Evolutionary conservation across 257 asterid genomes (phyloP).

Genomic region (Scutellaria galericulata): DNA sequence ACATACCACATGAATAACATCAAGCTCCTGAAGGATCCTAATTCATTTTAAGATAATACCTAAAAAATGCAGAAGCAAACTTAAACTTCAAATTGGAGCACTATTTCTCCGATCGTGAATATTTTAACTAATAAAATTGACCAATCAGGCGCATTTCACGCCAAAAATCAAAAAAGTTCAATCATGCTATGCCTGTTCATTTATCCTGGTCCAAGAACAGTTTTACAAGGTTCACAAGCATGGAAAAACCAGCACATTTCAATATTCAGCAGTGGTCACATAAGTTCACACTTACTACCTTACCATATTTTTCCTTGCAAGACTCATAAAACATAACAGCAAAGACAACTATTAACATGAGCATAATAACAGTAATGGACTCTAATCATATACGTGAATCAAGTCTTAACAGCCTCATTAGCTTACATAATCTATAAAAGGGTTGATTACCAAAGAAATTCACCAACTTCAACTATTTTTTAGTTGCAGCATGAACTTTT

Average conservation of each 20-base stretch:
- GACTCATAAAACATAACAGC: neutral
- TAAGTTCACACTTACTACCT: neutral
- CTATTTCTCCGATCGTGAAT: neutral
- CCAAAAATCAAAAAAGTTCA: neutral
- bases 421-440: constrained; percentile 8
- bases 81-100: constrained; percentile 17
- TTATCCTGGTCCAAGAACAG: neutral
- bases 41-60: neutral
- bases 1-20: constrained; percentile 29
- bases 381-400: constrained; percentile 15
- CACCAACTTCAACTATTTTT: no score
- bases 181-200: neutral
- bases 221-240: neutral
- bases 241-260: constrained; percentile 9
- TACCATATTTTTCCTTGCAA: neutral
- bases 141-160: neutral
- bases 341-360: constrained; percentile 20
- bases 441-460: no score
- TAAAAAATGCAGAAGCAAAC: constrained; percentile 16
- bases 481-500: no score
- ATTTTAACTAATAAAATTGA: constrained; percentile 2
- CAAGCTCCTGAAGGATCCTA: constrained; percentile 34
- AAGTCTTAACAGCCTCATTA: constrained; percentile 4
- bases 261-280: neutral
- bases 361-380: neutral